These are phyloP conservation scores for Penicillium digitatum DNA, from an alignment of 2,329 filamentous ascomycete genomes.

Conservation along the genomic window DNA sequence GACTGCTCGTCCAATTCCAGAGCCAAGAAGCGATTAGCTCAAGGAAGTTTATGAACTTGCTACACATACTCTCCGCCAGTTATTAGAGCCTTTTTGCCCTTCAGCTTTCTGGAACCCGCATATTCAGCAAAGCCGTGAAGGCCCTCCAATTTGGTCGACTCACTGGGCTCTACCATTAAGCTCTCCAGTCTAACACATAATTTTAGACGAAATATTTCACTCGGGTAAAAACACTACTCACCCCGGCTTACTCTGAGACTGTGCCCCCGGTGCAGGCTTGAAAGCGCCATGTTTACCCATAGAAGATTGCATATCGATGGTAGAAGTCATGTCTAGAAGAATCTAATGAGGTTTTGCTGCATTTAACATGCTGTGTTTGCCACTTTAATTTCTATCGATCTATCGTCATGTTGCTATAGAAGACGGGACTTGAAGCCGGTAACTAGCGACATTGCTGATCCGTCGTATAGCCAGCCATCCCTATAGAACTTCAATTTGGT, in stretches of 20 bases:
- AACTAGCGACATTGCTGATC: not conserved
- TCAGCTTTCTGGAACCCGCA: conserved; percentile 49
- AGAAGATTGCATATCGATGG: conserved; percentile 20
- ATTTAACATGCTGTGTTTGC: not conserved
- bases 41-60: conserved; percentile 53
- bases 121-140: conserved; percentile 34
- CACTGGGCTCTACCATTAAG: conserved; percentile 31
- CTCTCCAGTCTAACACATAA: conserved; percentile 7
- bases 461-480: not conserved
- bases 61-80: conserved; percentile 54
- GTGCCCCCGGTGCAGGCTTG: conserved; percentile 19
- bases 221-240: conserved; percentile 7
- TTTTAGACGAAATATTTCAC: not conserved
- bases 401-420: conserved; percentile 27
- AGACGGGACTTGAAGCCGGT: conserved; percentile 3
- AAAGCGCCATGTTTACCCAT: conserved; percentile 26
- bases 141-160: conserved; percentile 34
- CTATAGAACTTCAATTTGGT: not conserved
- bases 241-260: conserved; percentile 30
- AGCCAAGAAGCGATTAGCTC: conserved; percentile 41
- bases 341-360: not conserved
- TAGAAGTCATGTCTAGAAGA: not conserved
- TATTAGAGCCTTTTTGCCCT: conserved; percentile 51
- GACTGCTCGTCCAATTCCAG: conserved; percentile 13
- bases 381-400: conserved; percentile 10